Evolutionary conservation across 2,329 filamentous ascomycete genomes (phyloP), one percentile per base, ranked within the genome.

Genomic region (Huntiella moniliformis): DNA sequence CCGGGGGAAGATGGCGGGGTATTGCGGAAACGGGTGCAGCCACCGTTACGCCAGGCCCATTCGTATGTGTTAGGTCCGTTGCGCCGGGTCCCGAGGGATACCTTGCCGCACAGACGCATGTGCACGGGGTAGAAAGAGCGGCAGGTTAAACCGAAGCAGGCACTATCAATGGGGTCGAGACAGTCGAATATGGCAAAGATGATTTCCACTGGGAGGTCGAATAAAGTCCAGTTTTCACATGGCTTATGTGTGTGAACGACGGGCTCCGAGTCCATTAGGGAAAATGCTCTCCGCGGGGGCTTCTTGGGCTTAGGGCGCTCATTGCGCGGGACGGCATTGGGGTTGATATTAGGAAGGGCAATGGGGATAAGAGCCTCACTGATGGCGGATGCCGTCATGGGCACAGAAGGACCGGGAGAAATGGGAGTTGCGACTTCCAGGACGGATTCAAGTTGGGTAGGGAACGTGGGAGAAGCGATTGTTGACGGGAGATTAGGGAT

Each of bases 161-260:
- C 71, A 54, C 73, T 71, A 58, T 79, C 74, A 51, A 79, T 76
- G 42, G 71, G 71, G 58, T 79, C 74, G 48, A 79, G 67, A 52
- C 71, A 69, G 56, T 75, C 72, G 54, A 77, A 74, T 51, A 79
- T 65, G 50, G 66, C 61, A 51, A 69, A 74, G 57, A 77, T 73
- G 8, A 79, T 61, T 58, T 79, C 74, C 0, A 67, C 58, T 11
- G 74, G 74, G 2, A 79, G 63, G 44, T 72, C 66, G 34, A 64
- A 54, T 5, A 78, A 60, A 12, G 63, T 63, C 41, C 71, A 60
- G 45, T 60, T 60, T 42, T 60, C 54, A 4, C 68, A 66, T 1
- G 67, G 67, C 43, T 58, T 61, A 43, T 71, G 68, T 43, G 64
- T 67, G 47, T 66, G 63, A 12, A 48, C 63, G n/a, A 66, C 54